Evolutionary conservation across 331 rosid species (phyloP).

Genomic region (Rhamnella rubrinervis): DNA sequence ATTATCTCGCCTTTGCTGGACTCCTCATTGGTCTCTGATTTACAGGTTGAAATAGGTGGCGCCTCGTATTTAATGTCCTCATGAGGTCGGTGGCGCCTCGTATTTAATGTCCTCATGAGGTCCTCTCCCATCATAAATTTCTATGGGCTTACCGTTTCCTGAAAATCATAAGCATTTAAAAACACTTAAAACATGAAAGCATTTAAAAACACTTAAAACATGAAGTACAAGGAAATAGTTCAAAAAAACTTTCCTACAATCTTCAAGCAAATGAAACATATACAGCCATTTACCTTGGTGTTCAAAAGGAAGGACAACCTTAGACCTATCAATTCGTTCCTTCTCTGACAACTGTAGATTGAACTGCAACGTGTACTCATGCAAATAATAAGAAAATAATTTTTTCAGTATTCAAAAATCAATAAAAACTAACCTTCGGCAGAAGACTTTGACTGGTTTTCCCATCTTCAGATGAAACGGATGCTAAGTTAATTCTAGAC

Average conservation of each 20-base stretch:
- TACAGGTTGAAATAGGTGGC: conserved; percentile 28
- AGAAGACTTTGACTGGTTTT: conserved; percentile 48
- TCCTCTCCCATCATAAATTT: conserved; percentile 87
- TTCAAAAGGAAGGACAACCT: conserved; percentile 91
- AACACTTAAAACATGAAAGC: conserved; percentile 6
- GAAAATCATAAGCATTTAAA: conserved; percentile 1
- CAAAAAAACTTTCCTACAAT: neutral
- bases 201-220: too few relatives aligned
- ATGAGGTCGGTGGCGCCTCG: conserved; percentile 49
- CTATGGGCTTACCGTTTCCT: conserved; percentile 76
- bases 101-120: conserved; percentile 44
- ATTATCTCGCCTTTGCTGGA: conserved; percentile 80
- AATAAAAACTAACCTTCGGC: conserved; percentile 66
- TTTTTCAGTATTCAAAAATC: neutral
- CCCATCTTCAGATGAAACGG: conserved; percentile 53
- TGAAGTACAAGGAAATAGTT: neutral
- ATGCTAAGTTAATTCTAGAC: conserved; percentile 49
- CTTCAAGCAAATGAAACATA: neutral
- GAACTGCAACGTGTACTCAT: conserved; percentile 52
- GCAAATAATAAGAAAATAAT: neutral
- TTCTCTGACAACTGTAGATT: conserved; percentile 88
- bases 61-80: conserved; percentile 40
- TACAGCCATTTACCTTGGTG: conserved; percentile 68
- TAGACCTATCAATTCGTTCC: conserved; percentile 80
- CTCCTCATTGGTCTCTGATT: conserved; percentile 34